These are phyloP conservation scores for Asterophora parasitica DNA, from an alignment of 768 basidiomycete species.

Conservation along the genomic window DNA sequence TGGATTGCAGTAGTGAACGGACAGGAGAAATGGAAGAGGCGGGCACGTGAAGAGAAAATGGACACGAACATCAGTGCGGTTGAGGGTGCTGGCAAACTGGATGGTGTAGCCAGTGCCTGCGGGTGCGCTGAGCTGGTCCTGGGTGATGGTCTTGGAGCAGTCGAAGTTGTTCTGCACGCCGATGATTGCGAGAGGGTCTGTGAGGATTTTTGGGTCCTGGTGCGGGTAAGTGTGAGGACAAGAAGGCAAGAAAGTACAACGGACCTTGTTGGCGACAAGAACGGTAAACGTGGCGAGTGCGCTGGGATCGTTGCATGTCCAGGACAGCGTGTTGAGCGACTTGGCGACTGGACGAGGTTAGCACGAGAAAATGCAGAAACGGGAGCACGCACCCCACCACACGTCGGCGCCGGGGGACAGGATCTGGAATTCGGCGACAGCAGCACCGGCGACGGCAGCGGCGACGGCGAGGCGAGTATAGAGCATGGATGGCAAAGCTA, in stretches of 20 bases:
- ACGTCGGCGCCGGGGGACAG: slow-evolving; percentile 37
- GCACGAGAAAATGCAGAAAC: background rate
- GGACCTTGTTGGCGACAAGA: slow-evolving; percentile 39
- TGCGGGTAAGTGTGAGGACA: background rate
- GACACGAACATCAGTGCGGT: slow-evolving; percentile 48
- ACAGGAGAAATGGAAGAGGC: background rate
- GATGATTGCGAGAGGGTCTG: slow-evolving; percentile 41
- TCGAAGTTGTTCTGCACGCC: slow-evolving; percentile 50
- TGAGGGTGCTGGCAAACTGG: slow-evolving; percentile 43
- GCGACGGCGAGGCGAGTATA: slow-evolving; percentile 26
- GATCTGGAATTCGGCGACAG: slow-evolving; percentile 40
- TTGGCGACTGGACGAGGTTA: slow-evolving; percentile 39
- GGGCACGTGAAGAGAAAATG: background rate
- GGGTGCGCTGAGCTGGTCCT: slow-evolving; percentile 38
- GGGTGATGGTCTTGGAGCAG: slow-evolving; percentile 51
- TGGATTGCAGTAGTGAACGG: background rate
- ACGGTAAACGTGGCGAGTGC: slow-evolving; percentile 41
- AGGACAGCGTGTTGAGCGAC: slow-evolving; percentile 52
- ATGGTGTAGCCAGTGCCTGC: slow-evolving; percentile 45
- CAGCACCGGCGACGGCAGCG: slow-evolving; percentile 34
- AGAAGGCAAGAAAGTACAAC: too few relatives aligned
- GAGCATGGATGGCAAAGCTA: slow-evolving; percentile 6
- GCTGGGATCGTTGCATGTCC: slow-evolving; percentile 47
- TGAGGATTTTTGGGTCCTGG: slow-evolving; percentile 33
- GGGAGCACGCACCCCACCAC: slow-evolving; percentile 57